Conservation (phyloP, 768 basidiomycete genomes). For the Hypholoma fasciculare region DNA sequence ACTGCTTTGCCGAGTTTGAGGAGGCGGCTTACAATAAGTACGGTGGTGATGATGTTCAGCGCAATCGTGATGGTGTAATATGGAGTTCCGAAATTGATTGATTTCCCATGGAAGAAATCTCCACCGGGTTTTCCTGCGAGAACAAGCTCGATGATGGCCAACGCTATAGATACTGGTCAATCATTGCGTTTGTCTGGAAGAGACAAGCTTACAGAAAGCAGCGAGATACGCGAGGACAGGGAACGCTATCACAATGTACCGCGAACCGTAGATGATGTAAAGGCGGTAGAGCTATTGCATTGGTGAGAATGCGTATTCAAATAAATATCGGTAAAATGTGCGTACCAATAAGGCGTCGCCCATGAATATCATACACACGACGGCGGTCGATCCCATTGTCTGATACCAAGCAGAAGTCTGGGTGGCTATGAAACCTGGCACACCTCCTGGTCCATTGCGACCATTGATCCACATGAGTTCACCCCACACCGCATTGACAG, state of each 20-base stretch:
- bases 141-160: slow-evolving; percentile 41
- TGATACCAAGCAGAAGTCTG: slow-evolving; percentile 31
- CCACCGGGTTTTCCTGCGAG: slow-evolving; percentile 37
- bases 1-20: slow-evolving; percentile 28
- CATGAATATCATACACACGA: slow-evolving; percentile 30
- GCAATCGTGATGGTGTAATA: slow-evolving; percentile 41
- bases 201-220: slow-evolving; percentile 24
- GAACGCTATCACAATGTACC: slow-evolving; percentile 21
- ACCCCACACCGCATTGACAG: slow-evolving; percentile 31
- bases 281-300: slow-evolving; percentile 28
- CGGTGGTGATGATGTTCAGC: slow-evolving; percentile 43
- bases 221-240: slow-evolving; percentile 26
- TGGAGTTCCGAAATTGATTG: slow-evolving; percentile 37
- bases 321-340: neutral
- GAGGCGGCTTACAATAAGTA: slow-evolving; percentile 38
- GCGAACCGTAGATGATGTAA: slow-evolving; percentile 28
- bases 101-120: slow-evolving; percentile 37
- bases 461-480: slow-evolving; percentile 32
- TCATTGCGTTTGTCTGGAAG: neutral
- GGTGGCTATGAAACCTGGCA: slow-evolving; percentile 23
- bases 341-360: slow-evolving; percentile 31
- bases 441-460: slow-evolving; percentile 24
- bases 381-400: slow-evolving; percentile 27
- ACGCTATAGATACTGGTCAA: slow-evolving; percentile 21
- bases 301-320: neutral